Base-by-base conservation (phyloP, 495 filamentous ascomycete genomes). In the Ascodesmis nigricans region DNA sequence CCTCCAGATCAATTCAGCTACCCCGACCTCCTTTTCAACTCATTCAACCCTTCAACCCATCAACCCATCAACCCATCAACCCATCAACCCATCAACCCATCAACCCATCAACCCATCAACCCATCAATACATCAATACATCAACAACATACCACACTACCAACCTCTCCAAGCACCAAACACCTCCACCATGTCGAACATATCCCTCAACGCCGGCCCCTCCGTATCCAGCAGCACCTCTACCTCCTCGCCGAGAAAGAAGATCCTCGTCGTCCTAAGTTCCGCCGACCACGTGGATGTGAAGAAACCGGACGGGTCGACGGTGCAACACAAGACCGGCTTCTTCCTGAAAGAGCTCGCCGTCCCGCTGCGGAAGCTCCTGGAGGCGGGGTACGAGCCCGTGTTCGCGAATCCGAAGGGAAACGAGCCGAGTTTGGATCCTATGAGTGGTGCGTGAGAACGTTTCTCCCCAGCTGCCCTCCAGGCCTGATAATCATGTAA, bases 281-380 rank as follows among this genome's bases (percentile, higher is more conserved):
- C 58, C 23, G 52, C 54, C 8, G 17, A 54, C 38, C 50, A 50
- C 13, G 49, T 61, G 38, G 45, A 55, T 4, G 23, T 61, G 2
- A 47, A 47, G 16, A 59, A 56, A 17, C 44, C 44, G 6, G 47
- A 42, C 20, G 52, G 47, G 38, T 43, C 50, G 30, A 36, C 36
- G n/a, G 33, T 56, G 31, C 35, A 54, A 13, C 54, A 60, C 27
- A 54, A 53, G 3, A 51, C 55, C 2, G 58, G 58, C 1, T 60
- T 57, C 44, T 60, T 61, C 50, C 53, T 61, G 8, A 56, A 55
- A 36, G 58, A 61, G 35, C 54, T 60, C 21, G 54, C 58, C 13
- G 56, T 58, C 34, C 58, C 58, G 0, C 49, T 61, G 0, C 40
- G 47, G 9, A 46, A 50, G 10, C 42, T 61, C 20, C 56, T 61